These are phyloP conservation scores for Gossypium aridum DNA, from an alignment of 441 rosid genomes.

Conservation along the genomic window DNA sequence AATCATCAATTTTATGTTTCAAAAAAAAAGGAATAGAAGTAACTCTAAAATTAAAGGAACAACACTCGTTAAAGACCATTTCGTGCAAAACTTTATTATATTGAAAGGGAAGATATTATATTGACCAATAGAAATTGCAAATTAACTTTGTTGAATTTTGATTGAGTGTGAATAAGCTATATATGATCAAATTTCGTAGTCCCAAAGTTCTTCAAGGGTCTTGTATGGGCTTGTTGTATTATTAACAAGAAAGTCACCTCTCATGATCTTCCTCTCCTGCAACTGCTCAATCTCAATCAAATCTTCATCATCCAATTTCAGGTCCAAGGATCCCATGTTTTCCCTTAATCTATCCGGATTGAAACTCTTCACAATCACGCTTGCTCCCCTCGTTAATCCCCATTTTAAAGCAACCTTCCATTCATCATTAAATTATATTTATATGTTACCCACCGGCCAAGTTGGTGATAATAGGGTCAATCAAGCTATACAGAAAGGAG, in stretches of 20 bases:
- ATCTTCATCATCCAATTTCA: slow-evolving; percentile 51
- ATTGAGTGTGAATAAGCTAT: too few species aligned
- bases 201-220: slow-evolving; percentile 70
- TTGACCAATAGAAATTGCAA: not conserved
- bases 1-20: too few species aligned
- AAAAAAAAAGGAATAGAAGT: too few species aligned
- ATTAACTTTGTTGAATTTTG: not conserved
- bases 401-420: slow-evolving; percentile 66
- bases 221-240: slow-evolving; percentile 69
- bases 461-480: not conserved
- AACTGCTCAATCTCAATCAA: slow-evolving; percentile 43
- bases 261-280: slow-evolving; percentile 67
- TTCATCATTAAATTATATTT: not conserved
- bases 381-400: slow-evolving; percentile 78
- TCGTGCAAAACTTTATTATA: too few species aligned
- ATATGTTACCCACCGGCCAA: not conserved
- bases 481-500: too few species aligned
- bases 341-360: slow-evolving; percentile 50
- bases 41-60: too few species aligned
- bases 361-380: slow-evolving; percentile 78
- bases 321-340: slow-evolving; percentile 46
- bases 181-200: slow-evolving; percentile 48
- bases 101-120: not conserved
- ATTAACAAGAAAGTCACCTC: slow-evolving; percentile 69
- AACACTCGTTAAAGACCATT: too few species aligned